Evolutionary conservation across 345 rosid species (phyloP), one percentile per base, ranked within the genome.

Genomic region (Eucalyptus albens): DNA sequence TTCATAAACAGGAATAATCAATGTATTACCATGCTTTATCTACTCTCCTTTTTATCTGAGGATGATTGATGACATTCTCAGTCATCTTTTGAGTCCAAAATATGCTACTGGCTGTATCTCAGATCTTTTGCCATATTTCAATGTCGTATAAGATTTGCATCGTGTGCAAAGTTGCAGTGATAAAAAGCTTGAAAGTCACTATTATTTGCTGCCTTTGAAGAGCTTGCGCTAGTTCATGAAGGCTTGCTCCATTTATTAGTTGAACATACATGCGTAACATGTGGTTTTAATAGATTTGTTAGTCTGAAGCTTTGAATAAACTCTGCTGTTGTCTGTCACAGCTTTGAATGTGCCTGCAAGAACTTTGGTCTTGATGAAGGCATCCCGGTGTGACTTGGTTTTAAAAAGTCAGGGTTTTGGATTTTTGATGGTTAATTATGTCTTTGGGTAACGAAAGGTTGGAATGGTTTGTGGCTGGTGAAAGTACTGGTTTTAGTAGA

Each of bases 311-410:
- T 77, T 91, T 88, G 65, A 93, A 91, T 93, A 92, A 92, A 91
- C 92, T 86, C 89, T 90, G 89, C 89, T 92, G 89, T 94, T 93
- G 92, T 94, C 91, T 93, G 92, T 94, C 92, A 94, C 96, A 94
- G 94, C 95, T 94, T 82, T 90, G 93, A 92, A 86, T 92, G 91
- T 92, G 94, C 94, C 95, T 95, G 89, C 95, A 95, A 94, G 93
- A 93, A 95, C 95, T 94, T 95, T 93, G 93, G 96, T 95, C 93
- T 92, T 94, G 94, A 93, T 89, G 94, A 93, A 92, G 94, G 93
- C 95, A 93, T 93, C 91, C 91, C 92, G 91, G 94, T 93, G 88
- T 94, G 91, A 92, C 89, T 94, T 92, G 93, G 90, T 92, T 86
- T 89, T 89, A 90, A 90, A 92, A 90, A 90, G 83, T 77, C 83